phyloP scores from a whole-genome alignment of 73 alveolate species.

The Tetrahymena borealis region DNA sequence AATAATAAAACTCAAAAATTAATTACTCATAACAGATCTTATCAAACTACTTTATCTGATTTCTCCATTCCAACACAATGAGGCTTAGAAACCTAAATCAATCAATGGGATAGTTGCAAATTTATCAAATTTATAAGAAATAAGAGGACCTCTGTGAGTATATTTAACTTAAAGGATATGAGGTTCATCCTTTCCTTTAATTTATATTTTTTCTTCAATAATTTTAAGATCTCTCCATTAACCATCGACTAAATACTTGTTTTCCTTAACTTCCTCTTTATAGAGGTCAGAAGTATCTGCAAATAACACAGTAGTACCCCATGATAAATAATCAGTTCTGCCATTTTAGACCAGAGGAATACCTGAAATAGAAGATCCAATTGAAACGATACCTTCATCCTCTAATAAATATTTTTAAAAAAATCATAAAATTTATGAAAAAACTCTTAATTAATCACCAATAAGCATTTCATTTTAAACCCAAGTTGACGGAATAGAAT shows the following conservation, averaged over 20 bases:
- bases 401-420: neutral
- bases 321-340: constrained; percentile 58
- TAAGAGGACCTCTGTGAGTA: constrained; percentile 89
- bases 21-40: neutral
- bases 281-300: constrained; percentile 82
- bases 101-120: constrained; percentile 26
- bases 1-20: neutral
- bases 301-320: constrained; percentile 76
- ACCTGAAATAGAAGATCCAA: constrained; percentile 78
- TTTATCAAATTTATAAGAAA: constrained; percentile 10
- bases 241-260: constrained; percentile 68
- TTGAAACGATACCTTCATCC: constrained; percentile 9
- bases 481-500: constrained; percentile 75
- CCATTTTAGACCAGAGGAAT: constrained; percentile 76
- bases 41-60: neutral
- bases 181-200: constrained; percentile 66
- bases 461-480: constrained; percentile 53
- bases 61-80: neutral
- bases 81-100: constrained; percentile 24
- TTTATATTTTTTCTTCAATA: constrained; percentile 58
- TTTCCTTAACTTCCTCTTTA: constrained; percentile 66
- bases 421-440: neutral
- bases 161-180: constrained; percentile 44
- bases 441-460: constrained; percentile 25
- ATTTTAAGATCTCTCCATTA: constrained; percentile 60